phyloP scores from a whole-genome alignment of 441 rosid species.

The Codiaeum variegatum region DNA sequence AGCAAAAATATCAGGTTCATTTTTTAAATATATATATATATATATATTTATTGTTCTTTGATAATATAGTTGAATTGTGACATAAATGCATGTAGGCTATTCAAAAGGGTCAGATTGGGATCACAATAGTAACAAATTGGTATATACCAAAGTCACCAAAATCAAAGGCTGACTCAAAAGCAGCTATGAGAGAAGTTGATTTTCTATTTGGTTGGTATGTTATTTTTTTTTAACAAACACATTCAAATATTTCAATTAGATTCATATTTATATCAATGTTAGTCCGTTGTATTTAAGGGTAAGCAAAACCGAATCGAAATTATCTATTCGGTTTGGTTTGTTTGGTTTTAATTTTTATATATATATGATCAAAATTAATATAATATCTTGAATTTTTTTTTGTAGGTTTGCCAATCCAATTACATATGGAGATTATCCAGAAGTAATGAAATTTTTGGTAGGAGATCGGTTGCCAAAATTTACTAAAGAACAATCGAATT shows the following conservation, averaged over 20 bases:
- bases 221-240: too few relatives aligned
- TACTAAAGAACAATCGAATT: constrained; percentile 27
- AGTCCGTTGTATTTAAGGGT: too few relatives aligned
- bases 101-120: constrained; percentile 27
- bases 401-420: constrained; percentile 38
- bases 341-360: too few relatives aligned
- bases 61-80: background rate
- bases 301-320: too few relatives aligned
- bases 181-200: constrained; percentile 22
- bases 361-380: too few relatives aligned
- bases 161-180: constrained; percentile 8
- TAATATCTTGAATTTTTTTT: background rate
- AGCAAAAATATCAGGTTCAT: constrained; percentile 25
- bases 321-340: too few relatives aligned
- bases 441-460: constrained; percentile 29
- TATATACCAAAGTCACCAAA: constrained; percentile 18
- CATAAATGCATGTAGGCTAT: constrained; percentile 8
- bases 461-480: constrained; percentile 44
- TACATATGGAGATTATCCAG: constrained; percentile 40
- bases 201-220: constrained; percentile 30
- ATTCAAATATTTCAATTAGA: too few relatives aligned
- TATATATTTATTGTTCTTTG: too few relatives aligned
- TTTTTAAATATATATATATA: too few relatives aligned
- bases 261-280: too few relatives aligned
- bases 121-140: constrained; percentile 18